Percentiles rank a stretch among this genome's conserved stretches.
phyloP scores from a whole-genome alignment of 129 eudicot genomes.

The Centaurea solstitialis region DNA sequence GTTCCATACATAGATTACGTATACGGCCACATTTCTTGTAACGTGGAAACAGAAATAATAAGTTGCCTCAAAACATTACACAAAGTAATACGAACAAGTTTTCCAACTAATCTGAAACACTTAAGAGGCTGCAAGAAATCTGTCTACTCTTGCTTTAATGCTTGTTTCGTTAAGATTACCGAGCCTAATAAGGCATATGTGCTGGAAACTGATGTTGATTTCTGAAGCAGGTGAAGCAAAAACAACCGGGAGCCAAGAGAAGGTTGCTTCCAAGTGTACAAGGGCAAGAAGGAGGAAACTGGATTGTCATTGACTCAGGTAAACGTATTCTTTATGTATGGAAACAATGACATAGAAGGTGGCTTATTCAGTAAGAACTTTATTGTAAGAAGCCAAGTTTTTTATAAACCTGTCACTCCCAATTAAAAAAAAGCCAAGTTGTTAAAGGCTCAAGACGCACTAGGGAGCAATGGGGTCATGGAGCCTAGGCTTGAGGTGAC shows the following conservation, averaged over 20 bases:
- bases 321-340: neutral
- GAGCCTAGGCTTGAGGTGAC: too few species aligned
- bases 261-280: slow-evolving; percentile 81
- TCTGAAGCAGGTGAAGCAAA: slow-evolving; percentile 74
- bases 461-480: too few species aligned
- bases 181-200: neutral
- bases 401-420: too few species aligned
- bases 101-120: neutral
- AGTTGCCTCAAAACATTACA: neutral
- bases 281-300: slow-evolving; percentile 81
- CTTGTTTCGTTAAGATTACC: neutral
- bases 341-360: neutral
- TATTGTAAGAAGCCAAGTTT: too few species aligned
- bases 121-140: neutral
- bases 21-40: neutral
- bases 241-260: slow-evolving; percentile 70
- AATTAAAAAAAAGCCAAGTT: too few species aligned
- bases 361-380: too few species aligned
- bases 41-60: neutral
- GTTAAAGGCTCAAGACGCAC: too few species aligned
- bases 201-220: slow-evolving; percentile 4
- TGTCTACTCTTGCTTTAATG: neutral
- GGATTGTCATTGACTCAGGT: slow-evolving; percentile 97
- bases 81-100: neutral
- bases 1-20: neutral